Evolutionary conservation across 2,329 filamentous ascomycete genomes (phyloP).

Genomic region (Intubia oerlemansii): DNA sequence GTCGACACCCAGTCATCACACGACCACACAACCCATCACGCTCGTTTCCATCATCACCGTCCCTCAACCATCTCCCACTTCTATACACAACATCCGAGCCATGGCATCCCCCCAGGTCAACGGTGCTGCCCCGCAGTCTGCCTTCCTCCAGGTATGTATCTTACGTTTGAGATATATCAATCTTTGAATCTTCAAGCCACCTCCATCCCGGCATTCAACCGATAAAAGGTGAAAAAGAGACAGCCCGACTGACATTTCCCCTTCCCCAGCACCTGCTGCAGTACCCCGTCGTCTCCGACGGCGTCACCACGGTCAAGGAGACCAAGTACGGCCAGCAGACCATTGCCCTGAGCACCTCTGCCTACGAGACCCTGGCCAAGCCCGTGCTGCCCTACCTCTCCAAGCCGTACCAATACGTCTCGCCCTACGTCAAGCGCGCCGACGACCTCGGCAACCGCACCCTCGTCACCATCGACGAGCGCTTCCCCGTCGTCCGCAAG

Average conservation of each 20-base stretch:
- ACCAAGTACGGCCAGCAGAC: conserved; percentile 73
- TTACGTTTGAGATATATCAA: too few relatives aligned
- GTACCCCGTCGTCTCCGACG: conserved; percentile 67
- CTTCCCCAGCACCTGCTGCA: conserved; percentile 71
- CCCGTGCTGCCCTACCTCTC: conserved; percentile 60
- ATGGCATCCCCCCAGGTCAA: conserved; percentile 8
- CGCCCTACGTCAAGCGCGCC: conserved; percentile 66
- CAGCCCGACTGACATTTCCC: too few relatives aligned
- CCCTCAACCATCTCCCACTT: not conserved
- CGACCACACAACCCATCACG: too few relatives aligned
- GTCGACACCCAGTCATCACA: too few relatives aligned
- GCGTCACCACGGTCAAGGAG: conserved; percentile 55
- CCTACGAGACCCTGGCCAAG: conserved; percentile 56
- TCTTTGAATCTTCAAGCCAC: too few relatives aligned
- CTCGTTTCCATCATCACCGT: not conserved
- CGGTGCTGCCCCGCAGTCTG: conserved; percentile 7
- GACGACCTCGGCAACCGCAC: conserved; percentile 56
- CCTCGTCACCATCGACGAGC: conserved; percentile 46
- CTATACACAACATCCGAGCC: not conserved
- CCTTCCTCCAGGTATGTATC: conserved; percentile 7
- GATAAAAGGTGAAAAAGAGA: too few relatives aligned
- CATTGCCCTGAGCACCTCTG: conserved; percentile 50
- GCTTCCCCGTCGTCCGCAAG: conserved; percentile 55
- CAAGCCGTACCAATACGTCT: conserved; percentile 62
- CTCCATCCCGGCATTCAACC: too few relatives aligned